Percentiles rank a stretch among this genome's conserved stretches.
Conservation (phyloP, 768 basidiomycete species). For the Rossbeevera mucosa region DNA sequence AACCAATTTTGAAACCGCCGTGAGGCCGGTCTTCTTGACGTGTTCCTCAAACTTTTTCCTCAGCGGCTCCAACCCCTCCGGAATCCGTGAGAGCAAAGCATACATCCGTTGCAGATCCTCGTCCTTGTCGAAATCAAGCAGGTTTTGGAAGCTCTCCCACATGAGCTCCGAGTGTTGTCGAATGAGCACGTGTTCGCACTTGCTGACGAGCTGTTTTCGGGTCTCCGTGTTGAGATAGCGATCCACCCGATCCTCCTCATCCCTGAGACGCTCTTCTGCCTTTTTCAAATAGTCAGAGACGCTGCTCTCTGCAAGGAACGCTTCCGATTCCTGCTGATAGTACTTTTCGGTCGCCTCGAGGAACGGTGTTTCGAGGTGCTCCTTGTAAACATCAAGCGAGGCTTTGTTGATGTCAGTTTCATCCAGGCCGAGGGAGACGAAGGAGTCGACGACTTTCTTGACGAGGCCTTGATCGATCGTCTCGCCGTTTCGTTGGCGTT, state of each 20-base stretch:
- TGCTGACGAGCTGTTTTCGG: constrained; percentile 70
- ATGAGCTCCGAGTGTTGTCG: constrained; percentile 77
- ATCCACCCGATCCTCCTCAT: constrained; percentile 95
- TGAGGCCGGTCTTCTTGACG: constrained; percentile 85
- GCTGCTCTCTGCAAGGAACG: constrained; percentile 82
- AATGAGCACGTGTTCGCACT: constrained; percentile 92
- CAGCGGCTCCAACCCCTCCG: constrained; percentile 85
- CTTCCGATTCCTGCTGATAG: constrained; percentile 88
- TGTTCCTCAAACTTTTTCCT: constrained; percentile 92
- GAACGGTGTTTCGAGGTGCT: constrained; percentile 88
- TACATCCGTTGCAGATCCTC: constrained; percentile 97
- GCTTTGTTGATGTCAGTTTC: constrained; percentile 88
- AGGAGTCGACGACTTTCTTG: constrained; percentile 92
- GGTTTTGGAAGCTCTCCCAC: constrained; percentile 88
- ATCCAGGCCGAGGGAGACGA: constrained; percentile 92
- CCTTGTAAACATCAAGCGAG: constrained; percentile 89
- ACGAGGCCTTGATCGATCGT: constrained; percentile 88
- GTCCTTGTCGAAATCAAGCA: constrained; percentile 91
- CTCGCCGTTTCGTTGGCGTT: constrained; percentile 91
- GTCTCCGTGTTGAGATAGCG: constrained; percentile 89
- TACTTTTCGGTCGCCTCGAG: constrained; percentile 84
- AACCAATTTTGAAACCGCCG: constrained; percentile 69
- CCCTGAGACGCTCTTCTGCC: constrained; percentile 85
- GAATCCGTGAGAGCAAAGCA: constrained; percentile 82
- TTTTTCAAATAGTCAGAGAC: constrained; percentile 95